phyloP scores from a whole-genome alignment of 2,329 filamentous ascomycete genomes.

The Arthrocladium fulminans region DNA sequence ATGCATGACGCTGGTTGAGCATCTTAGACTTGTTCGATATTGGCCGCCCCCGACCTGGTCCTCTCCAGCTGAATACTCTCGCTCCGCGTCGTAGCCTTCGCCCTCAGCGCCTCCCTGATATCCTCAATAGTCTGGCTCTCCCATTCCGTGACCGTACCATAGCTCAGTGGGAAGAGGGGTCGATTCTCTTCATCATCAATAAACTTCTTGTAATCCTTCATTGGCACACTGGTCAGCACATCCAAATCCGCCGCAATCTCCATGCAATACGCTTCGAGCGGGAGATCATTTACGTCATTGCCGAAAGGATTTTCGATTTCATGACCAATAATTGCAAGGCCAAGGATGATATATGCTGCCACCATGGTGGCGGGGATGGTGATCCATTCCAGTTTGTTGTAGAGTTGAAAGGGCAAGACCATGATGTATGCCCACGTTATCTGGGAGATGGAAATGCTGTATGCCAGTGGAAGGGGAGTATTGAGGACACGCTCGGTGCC shows the following conservation, averaged over 20 bases:
- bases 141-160: slow-evolving; percentile 42
- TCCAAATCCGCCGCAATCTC: slow-evolving; percentile 67
- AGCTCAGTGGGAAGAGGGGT: slow-evolving; percentile 49
- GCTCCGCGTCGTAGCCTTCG: slow-evolving; percentile 26
- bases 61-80: slow-evolving; percentile 15
- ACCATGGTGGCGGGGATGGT: slow-evolving; percentile 66
- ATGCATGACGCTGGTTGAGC: too few species aligned
- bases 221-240: slow-evolving; percentile 54
- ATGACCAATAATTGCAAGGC: slow-evolving; percentile 63
- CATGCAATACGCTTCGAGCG: slow-evolving; percentile 66
- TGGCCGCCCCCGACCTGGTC: slow-evolving; percentile 9
- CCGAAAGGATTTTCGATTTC: slow-evolving; percentile 84
- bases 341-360: slow-evolving; percentile 74
- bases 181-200: slow-evolving; percentile 41
- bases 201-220: slow-evolving; percentile 46
- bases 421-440: slow-evolving; percentile 80
- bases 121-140: slow-evolving; percentile 39
- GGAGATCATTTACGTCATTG: slow-evolving; percentile 72
- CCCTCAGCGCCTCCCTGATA: slow-evolving; percentile 35
- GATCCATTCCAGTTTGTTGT: slow-evolving; percentile 55
- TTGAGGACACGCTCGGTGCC: slow-evolving; percentile 70
- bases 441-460: slow-evolving; percentile 74
- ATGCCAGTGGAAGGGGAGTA: slow-evolving; percentile 73
- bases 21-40: background rate
- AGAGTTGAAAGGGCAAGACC: slow-evolving; percentile 73